A percentile compares a stretch with the other conserved stretches of the same genome.
phyloP scores from a whole-genome alignment of 306 rosid species.

The Vigna hirtella region DNA sequence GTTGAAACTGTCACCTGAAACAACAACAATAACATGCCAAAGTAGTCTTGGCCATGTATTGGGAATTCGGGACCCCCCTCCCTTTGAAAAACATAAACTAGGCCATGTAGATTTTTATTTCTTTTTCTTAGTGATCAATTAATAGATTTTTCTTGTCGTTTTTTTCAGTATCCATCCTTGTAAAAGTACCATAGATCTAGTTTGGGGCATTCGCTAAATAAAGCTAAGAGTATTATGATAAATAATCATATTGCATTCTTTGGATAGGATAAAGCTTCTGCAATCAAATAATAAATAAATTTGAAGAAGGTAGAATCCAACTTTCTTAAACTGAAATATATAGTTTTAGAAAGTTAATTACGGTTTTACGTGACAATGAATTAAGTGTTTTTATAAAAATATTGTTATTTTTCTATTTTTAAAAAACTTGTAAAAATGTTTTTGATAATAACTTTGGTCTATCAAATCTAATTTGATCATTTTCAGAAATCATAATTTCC shows the following conservation, averaged over 20 bases:
- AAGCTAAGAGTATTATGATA: neutral
- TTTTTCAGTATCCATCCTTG: constrained; percentile 7
- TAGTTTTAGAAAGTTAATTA: too few species aligned
- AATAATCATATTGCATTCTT: neutral
- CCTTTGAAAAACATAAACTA: neutral
- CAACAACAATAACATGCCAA: constrained; percentile 42
- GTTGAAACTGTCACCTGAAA: constrained; percentile 37
- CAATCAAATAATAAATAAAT: too few species aligned
- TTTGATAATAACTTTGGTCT: too few species aligned
- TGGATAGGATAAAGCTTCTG: neutral
- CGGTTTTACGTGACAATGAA: too few species aligned
- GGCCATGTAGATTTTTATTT: constrained; percentile 28
- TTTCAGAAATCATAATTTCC: too few species aligned
- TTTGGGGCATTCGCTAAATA: constrained; percentile 38
- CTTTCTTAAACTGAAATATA: too few species aligned
- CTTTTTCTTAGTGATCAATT: neutral
- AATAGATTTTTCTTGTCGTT: constrained; percentile 44
- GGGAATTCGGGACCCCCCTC: constrained; percentile 6
- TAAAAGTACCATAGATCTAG: constrained; percentile 13
- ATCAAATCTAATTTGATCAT: too few species aligned
- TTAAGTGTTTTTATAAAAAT: too few species aligned
- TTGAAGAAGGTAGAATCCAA: too few species aligned
- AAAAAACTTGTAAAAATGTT: too few species aligned
- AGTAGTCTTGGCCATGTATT: constrained; percentile 31
- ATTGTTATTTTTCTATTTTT: too few species aligned